Base-by-base conservation (phyloP, 129 eudicot genomes). In the Lonicera japonica region DNA sequence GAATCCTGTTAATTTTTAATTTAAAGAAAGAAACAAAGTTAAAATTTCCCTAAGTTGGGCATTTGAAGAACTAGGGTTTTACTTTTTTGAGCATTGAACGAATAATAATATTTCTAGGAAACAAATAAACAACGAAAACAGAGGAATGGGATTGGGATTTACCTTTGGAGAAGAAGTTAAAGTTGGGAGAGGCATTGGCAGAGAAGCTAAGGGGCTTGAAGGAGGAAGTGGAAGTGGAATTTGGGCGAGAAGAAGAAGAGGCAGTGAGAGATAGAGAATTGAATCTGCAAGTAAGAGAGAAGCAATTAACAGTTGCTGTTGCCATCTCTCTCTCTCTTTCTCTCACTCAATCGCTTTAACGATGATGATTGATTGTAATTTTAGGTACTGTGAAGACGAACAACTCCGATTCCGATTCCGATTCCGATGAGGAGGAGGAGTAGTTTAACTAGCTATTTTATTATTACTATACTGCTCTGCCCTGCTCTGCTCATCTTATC, bases 201-300 rank as follows among this genome's bases (percentile, higher is more conserved):
- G 87, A 86, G 64, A 79, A 79, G 72, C 77, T 73, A 58, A 86
- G 88, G 16, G 94, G 73, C 69, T 60, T 86, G 62, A 84, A 77
- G 24, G 80, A n/a, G n/a, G n/a, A n/a, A n/a, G n/a, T n/a, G n/a
- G n/a, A 60, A 65, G 79, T 23, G 4, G 65, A 18, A 22, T 16
- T 66, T 11, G 79, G 41, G 18, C 60, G 78, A 38, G 79, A 69
- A 46, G 85, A 66, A 54, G 86, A 67, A 16, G 77, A 21, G 56
- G 45, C 56, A 16, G 65, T 65, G 36, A 83, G 75, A n/a, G 91
- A 82, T 52, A 90, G 80, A 47, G 84, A 47, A 13, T 72, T 76
- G 38, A 88, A 70, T n/a, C 72, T 74, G 11, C 65, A 66, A 4
- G 89, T 73, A 21, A 89, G 75, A n/a, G 68, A 57, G 64, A 67